These are phyloP conservation scores for Dendrobium chrysotoxum DNA, from an alignment of 106 monocot genomes.

Conservation along the genomic window DNA sequence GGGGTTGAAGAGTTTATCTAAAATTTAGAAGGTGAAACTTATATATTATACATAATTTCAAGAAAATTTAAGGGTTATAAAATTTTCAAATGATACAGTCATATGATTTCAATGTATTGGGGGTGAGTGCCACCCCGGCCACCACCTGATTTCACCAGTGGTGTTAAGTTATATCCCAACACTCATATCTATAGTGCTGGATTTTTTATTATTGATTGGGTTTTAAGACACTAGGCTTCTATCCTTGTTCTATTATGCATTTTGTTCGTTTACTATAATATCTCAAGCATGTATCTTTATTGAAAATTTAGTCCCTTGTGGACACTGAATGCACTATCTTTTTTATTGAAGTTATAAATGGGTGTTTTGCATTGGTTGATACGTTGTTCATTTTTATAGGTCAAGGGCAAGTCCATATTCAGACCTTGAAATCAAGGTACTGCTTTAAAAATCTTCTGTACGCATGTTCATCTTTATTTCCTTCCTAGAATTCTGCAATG, in stretches of 20 bases:
- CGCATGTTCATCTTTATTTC: background rate
- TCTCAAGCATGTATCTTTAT: background rate
- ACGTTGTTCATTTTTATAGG: background rate
- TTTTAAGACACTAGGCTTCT: background rate
- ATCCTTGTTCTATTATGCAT: background rate
- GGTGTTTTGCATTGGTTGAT: background rate
- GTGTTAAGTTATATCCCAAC: background rate
- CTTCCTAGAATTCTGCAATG: background rate
- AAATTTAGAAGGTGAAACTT: too few relatives aligned
- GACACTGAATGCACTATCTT: background rate
- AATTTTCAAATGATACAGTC: too few relatives aligned
- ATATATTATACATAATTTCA: too few relatives aligned
- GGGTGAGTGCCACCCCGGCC: too few relatives aligned
- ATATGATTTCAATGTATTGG: too few relatives aligned
- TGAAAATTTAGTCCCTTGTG: background rate
- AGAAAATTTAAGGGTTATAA: too few relatives aligned
- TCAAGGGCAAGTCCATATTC: constrained; percentile 5
- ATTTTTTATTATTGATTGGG: background rate
- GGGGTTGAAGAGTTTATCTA: too few relatives aligned
- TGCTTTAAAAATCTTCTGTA: background rate
- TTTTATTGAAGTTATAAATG: background rate
- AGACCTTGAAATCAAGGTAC: constrained; percentile 10
- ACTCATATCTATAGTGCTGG: background rate
- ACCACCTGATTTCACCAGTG: too few relatives aligned
- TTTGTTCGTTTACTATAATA: background rate